phyloP scores from a whole-genome alignment of 495 filamentous ascomycete genomes.

The Penicillium fimorum region DNA sequence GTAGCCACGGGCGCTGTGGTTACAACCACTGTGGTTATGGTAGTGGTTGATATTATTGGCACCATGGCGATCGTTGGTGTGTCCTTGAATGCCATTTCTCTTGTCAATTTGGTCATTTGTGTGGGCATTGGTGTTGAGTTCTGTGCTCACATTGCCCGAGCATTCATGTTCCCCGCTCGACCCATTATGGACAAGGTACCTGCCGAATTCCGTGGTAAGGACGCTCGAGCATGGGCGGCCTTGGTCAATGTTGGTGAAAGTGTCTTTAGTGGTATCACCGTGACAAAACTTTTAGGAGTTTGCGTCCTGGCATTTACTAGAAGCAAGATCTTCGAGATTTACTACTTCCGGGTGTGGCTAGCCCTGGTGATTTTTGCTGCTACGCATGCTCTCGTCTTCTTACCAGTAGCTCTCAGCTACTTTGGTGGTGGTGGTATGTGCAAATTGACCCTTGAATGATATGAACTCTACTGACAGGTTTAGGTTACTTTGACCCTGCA shows the following conservation, averaged over 20 bases:
- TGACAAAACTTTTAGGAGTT: slow-evolving; percentile 93
- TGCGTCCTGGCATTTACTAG: slow-evolving; percentile 89
- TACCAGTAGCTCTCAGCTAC: slow-evolving; percentile 86
- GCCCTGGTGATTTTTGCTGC: slow-evolving; percentile 88
- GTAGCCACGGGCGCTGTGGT: slow-evolving; percentile 77
- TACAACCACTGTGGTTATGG: slow-evolving; percentile 85
- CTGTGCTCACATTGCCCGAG: slow-evolving; percentile 93
- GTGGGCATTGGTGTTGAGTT: slow-evolving; percentile 96
- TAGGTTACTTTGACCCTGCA: slow-evolving; percentile 81
- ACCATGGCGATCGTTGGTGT: slow-evolving; percentile 87
- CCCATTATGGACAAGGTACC: slow-evolving; percentile 71
- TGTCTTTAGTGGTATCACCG: slow-evolving; percentile 92
- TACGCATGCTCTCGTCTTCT: slow-evolving; percentile 81
- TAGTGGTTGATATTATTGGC: slow-evolving; percentile 88
- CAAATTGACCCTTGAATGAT: not conserved
- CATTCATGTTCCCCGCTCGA: slow-evolving; percentile 87
- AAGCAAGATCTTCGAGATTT: slow-evolving; percentile 99
- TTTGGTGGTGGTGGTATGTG: slow-evolving; percentile 75
- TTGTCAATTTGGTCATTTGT: slow-evolving; percentile 97
- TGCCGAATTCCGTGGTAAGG: slow-evolving; percentile 65
- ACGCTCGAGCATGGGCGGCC: slow-evolving; percentile 86
- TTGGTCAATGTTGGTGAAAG: slow-evolving; percentile 90
- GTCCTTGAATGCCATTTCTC: slow-evolving; percentile 90
- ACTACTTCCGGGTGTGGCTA: slow-evolving; percentile 96
- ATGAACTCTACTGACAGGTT: slow-evolving; percentile 1